Base-by-base conservation (phyloP, 192 early-diverging fungal species). In the Entomortierella parvispora region DNA sequence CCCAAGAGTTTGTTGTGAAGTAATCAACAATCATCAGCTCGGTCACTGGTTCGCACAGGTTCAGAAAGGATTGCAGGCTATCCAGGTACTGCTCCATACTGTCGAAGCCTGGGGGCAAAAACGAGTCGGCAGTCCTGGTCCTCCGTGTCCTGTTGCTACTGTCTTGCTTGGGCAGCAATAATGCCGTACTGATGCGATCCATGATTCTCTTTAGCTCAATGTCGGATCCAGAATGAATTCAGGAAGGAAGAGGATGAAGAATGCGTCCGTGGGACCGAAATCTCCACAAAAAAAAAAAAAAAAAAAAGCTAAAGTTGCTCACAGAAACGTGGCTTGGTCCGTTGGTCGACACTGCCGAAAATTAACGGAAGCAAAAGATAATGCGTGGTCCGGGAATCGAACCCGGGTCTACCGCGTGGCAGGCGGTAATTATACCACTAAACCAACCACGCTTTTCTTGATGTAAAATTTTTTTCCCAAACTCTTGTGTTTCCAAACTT, bases 351-450 rank as follows among this genome's bases (percentile, higher is more conserved):
- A 22, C 18, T 5, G 22, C 18, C 22, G 18, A 49, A 18, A 22
- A 6, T 6, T 6, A 40, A 40, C 12, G 37, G 12, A 12, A 12
- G 12, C 50, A 61, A 53, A 61, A 61, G 25, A 54, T 40, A 2
- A 54, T 89, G 88, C 88, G 84, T 75, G 71, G 84, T 79, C 88
- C 88, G 88, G 84, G 88, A 89, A 89, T 90, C 89, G 89, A 90
- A 90, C 89, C 86, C 89, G 87, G 87, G 87, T 87, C 89, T 83
- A 84, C 84, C 81, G 89, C 89, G 88, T 90, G 89, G 89, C 86
- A 90, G 84, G 89, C 89, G 81, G 83, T 86, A 80, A 87, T 90
- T 90, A 84, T 90, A 86, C 87, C 89, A 84, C 82, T 89, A 84
- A 90, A 89, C 87, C 80, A 90, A 75, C 84, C 65, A 65, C 82